These are phyloP conservation scores for Parietaria judaica DNA, from an alignment of 306 rosid species.

Conservation along the genomic window DNA sequence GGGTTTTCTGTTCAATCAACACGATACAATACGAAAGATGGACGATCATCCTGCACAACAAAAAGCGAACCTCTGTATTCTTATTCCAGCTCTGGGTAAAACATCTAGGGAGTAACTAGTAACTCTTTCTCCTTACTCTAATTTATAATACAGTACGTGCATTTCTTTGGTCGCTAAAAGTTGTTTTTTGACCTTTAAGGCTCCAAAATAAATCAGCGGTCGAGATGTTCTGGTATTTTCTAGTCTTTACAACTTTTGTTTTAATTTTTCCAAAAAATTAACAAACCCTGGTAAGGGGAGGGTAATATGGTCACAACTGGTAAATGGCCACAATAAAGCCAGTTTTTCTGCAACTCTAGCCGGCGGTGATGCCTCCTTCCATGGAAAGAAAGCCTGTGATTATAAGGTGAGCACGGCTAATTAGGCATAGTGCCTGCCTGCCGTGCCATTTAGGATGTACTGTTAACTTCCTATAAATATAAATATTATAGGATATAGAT, in stretches of 20 bases:
- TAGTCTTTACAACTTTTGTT: conserved; percentile 40
- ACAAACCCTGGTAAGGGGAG: conserved; percentile 99
- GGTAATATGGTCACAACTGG: conserved; percentile 60
- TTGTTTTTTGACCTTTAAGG: conserved; percentile 56
- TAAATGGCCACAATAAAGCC: conserved; percentile 77
- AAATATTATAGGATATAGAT: neutral
- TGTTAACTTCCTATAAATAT: conserved; percentile 15
- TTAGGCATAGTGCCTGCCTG: conserved; percentile 99
- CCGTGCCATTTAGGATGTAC: conserved; percentile 97
- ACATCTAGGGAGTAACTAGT: conserved; percentile 64
- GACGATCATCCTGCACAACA: conserved; percentile 46
- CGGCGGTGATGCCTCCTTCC: conserved; percentile 96
- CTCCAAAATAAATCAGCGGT: conserved; percentile 56
- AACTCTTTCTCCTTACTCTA: conserved; percentile 53
- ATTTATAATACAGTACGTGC: conserved; percentile 32
- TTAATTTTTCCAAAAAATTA: no score
- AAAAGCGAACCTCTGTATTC: conserved; percentile 74
- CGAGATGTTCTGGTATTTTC: conserved; percentile 70
- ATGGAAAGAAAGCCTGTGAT: conserved; percentile 84
- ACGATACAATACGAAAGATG: conserved; percentile 37
- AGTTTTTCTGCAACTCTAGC: conserved; percentile 86
- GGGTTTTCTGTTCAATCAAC: conserved; percentile 30
- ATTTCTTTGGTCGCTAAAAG: conserved; percentile 57
- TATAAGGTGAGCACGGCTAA: conserved; percentile 99
- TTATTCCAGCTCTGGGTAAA: conserved; percentile 79